Conservation (phyloP, 306 rosid genomes). For the Leucaena leucocephala region DNA sequence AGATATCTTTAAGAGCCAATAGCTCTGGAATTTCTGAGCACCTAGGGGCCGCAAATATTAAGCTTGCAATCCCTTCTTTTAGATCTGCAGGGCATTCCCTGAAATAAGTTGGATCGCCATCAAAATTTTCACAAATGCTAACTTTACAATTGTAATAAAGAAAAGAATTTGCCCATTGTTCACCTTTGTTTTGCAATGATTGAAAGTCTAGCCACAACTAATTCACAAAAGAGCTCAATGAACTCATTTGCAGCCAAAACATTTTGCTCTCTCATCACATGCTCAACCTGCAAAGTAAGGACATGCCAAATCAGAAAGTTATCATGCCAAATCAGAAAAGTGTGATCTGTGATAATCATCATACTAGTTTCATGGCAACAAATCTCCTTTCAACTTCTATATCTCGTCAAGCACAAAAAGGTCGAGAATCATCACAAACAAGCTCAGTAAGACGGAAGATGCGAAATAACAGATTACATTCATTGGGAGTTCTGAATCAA, state of each 20-base stretch:
- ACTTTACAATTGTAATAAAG: background rate
- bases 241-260: conserved; percentile 91
- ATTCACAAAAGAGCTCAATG: conserved; percentile 90
- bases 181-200: conserved; percentile 91
- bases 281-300: conserved; percentile 75
- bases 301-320: background rate
- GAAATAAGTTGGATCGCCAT: conserved; percentile 39
- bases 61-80: conserved; percentile 90
- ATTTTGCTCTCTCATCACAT: conserved; percentile 95
- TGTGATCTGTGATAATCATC: conserved; percentile 7
- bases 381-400: background rate
- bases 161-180: background rate
- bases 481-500: background rate
- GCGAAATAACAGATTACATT: background rate
- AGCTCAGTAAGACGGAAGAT: background rate
- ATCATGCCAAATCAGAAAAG: background rate
- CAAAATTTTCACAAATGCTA: conserved; percentile 23
- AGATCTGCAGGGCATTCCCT: conserved; percentile 96
- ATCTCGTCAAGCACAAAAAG: background rate
- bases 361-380: background rate
- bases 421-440: background rate
- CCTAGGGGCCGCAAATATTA: conserved; percentile 89
- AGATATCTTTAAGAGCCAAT: conserved; percentile 60
- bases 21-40: conserved; percentile 97
- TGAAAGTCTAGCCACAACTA: conserved; percentile 79